Percentiles rank a stretch among this genome's conserved stretches.
Evolutionary conservation across 768 basidiomycete genomes (phyloP).

Genomic region (Mycena metata): DNA sequence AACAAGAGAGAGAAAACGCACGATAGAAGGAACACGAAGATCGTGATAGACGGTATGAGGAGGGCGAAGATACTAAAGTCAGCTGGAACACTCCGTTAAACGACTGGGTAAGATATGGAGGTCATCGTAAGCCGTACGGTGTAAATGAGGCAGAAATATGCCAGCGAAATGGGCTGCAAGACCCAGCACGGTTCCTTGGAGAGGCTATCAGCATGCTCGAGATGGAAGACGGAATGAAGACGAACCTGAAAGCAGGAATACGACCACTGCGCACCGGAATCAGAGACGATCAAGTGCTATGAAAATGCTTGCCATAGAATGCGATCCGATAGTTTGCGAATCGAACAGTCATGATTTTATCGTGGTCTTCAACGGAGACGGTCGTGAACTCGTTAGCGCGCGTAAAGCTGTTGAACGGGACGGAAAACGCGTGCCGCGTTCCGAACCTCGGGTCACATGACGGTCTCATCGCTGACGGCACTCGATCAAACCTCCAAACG

Average conservation of each 20-base stretch:
- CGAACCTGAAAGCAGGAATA: slow-evolving; percentile 60
- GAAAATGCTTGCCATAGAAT: slow-evolving; percentile 21
- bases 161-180: slow-evolving; percentile 75
- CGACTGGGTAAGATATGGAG: background rate
- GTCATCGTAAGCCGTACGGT: slow-evolving; percentile 56
- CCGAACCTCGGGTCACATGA: slow-evolving; percentile 5
- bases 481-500: background rate
- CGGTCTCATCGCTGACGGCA: background rate
- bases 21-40: slow-evolving; percentile 73
- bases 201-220: slow-evolving; percentile 4
- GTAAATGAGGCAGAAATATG: slow-evolving; percentile 74
- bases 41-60: slow-evolving; percentile 73
- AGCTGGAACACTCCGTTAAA: slow-evolving; percentile 53
- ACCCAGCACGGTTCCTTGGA: slow-evolving; percentile 70
- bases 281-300: background rate
- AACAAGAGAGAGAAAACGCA: slow-evolving; percentile 47
- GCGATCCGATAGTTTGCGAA: slow-evolving; percentile 68
- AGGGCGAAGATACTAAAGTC: slow-evolving; percentile 81
- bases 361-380: background rate
- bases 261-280: slow-evolving; percentile 50
- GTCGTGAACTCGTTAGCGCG: slow-evolving; percentile 17
- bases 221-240: background rate
- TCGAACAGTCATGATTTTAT: slow-evolving; percentile 66
- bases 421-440: too few species aligned
- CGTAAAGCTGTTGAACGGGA: slow-evolving; percentile 23